Conservation (phyloP, 306 rosid species). For the Castanea sativa region DNA sequence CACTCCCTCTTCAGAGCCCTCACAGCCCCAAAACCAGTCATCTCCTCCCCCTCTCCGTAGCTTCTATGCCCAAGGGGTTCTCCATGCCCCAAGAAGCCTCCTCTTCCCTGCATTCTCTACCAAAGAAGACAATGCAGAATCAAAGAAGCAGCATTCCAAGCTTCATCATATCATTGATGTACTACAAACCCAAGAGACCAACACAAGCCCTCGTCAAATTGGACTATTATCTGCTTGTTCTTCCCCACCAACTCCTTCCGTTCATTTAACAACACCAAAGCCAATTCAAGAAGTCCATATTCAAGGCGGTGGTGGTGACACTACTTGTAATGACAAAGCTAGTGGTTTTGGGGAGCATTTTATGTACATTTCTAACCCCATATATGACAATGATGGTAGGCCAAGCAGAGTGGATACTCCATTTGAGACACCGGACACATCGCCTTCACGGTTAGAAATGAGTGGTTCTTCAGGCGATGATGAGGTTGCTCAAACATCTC, state of each 20-base stretch:
- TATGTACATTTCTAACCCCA: slow-evolving; percentile 88
- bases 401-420: slow-evolving; percentile 44
- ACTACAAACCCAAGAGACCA: slow-evolving; percentile 32
- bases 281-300: slow-evolving; percentile 18
- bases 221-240: slow-evolving; percentile 33
- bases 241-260: slow-evolving; percentile 40
- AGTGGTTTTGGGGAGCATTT: slow-evolving; percentile 33
- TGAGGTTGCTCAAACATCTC: slow-evolving; percentile 24
- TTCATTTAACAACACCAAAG: slow-evolving; percentile 25
- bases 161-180: slow-evolving; percentile 52
- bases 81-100: slow-evolving; percentile 70
- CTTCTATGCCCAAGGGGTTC: slow-evolving; percentile 71
- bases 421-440: slow-evolving; percentile 80
- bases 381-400: slow-evolving; percentile 59
- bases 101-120: slow-evolving; percentile 52
- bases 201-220: slow-evolving; percentile 25
- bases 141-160: slow-evolving; percentile 33
- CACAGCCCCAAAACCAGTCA: slow-evolving; percentile 30
- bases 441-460: slow-evolving; percentile 67
- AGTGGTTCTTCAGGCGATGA: slow-evolving; percentile 47
- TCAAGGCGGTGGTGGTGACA: slow-evolving; percentile 11
- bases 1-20: slow-evolving; percentile 18
- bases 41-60: slow-evolving; percentile 31
- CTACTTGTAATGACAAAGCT: slow-evolving; percentile 17
- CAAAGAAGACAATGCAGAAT: slow-evolving; percentile 39